Base-by-base conservation (phyloP, 129 eudicot genomes). In the Flaveria trinervia region DNA sequence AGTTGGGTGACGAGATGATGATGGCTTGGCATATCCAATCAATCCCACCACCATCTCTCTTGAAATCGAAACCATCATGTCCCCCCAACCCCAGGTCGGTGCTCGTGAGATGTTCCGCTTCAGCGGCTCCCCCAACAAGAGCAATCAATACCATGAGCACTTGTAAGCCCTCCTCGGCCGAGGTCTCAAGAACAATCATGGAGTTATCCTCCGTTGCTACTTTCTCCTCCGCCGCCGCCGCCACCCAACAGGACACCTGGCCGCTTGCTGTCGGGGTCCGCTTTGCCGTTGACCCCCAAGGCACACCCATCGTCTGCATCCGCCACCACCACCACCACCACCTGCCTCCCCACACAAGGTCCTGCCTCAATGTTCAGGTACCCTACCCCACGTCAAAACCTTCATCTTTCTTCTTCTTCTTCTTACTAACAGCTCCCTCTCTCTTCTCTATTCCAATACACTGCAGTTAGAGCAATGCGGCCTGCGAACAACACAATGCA, bases 311-410 rank as follows among this genome's bases (percentile, higher is more conserved):
- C 17, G 57, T 91, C 72, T 83, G 86, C 73, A 82, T 93, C 45
- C 14, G 7, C 18, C 80, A 74, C 71, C 74, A 79, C 65, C 81
- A 79, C 62, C 72, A 74, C 67, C 41, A 52, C 5, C 59, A 71
- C 46, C 76, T 83, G 13, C 68, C 76, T 64, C 15, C 57, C 20
- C 77, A 83, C 52, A 77, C 33, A 51, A 84, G 65, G 60, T 87
- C 90, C 76, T 85, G 82, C 83, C 92, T 93, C 72, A 90, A 90
- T 78, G 98, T 93, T 52, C 93, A 85, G 97, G 98, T 90, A 15
- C n/a, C 4, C 41, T 90, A 15, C n/a, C 4, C 41, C 5, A 36
- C 41, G 36, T 30, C 4, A 23, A 23, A 23, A 23, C 26, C 26
- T 23, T 23, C 41, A 36, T 36, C 41, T 36, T 36, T 36, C 41